Evolutionary conservation across 805 yeast species (phyloP), one percentile per base, ranked within the genome.

Genomic region (Ascoidea tarda): DNA sequence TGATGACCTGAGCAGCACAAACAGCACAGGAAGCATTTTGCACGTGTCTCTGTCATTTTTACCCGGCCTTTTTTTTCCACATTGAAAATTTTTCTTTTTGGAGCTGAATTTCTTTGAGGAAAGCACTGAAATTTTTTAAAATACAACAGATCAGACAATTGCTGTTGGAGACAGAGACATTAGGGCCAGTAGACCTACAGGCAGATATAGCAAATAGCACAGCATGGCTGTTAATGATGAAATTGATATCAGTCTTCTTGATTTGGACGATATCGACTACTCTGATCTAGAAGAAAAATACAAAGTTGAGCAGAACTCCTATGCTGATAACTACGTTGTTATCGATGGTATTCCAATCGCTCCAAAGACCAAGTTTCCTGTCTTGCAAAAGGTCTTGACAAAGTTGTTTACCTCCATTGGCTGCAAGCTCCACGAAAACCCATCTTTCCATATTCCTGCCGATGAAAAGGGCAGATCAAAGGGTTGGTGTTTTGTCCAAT

Each of bases 341-440:
- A 84, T 88, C 51, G 97, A 89, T 66, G 99, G 99, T 49, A 90
- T 96, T 8, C 99, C 99, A 59, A 74, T 88, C 56, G 96, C 96
- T 32, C 96, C 97, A 54, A 95, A 84, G 65, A 67, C 87, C 51
- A 93, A 93, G 70, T 86, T 82, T 51, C 86, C 88, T 53, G 80
- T 86, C 54, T 77, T 93, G 64, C 77, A 82, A 59, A 90, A 87
- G 67, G 97, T 95, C 48, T 76, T 93, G 63, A 78, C 76, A 60
- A 91, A 90, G 71, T 75, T 88, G 52, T 83, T 93, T 63, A 71
- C 79, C 49, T 77, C 79, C 58, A 89, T 80, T 49, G 98, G 96
- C 10, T 52, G 52, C 51, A 81, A 80, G 53, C 16, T 44, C 53
- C 63, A 60, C 48, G 63, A 54, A 28, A 68, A 62, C 47, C 80